These are phyloP conservation scores for Haberlea rhodopensis DNA, from an alignment of 257 asterid species.

Conservation along the genomic window DNA sequence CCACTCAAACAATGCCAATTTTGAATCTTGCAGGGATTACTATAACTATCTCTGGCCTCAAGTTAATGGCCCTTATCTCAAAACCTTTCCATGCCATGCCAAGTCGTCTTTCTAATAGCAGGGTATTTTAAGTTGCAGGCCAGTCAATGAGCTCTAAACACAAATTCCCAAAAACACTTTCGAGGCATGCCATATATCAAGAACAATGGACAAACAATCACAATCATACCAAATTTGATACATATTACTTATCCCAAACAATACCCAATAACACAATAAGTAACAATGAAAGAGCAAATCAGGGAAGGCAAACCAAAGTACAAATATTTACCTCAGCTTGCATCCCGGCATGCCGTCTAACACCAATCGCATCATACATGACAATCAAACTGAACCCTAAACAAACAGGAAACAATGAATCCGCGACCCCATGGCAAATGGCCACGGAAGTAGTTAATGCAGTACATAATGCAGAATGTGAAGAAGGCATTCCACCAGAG, in stretches of 20 bases:
- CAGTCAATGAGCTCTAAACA: background rate
- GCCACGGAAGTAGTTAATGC: conserved; percentile 90
- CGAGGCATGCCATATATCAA: background rate
- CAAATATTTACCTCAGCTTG: conserved; percentile 66
- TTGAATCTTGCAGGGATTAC: background rate
- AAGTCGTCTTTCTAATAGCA: conserved; percentile 14
- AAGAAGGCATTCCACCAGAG: conserved; percentile 91
- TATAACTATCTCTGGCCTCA: background rate
- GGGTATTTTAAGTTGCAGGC: background rate
- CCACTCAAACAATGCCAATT: background rate
- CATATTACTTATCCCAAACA: background rate
- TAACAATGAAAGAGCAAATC: conserved; percentile 5
- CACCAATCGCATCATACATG: conserved; percentile 93
- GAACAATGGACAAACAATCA: background rate
- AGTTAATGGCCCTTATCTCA: background rate
- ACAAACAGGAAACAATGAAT: conserved; percentile 83
- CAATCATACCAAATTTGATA: conserved; percentile 1
- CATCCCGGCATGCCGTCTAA: conserved; percentile 88
- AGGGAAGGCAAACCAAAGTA: background rate
- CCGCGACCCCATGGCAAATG: conserved; percentile 81
- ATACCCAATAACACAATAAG: background rate
- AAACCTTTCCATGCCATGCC: background rate
- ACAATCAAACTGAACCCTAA: conserved; percentile 84
- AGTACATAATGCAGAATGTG: conserved; percentile 88
- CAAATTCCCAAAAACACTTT: conserved; percentile 1